Conservation (phyloP, 2,329 filamentous ascomycete species). For the Clarireedia paspali region DNA sequence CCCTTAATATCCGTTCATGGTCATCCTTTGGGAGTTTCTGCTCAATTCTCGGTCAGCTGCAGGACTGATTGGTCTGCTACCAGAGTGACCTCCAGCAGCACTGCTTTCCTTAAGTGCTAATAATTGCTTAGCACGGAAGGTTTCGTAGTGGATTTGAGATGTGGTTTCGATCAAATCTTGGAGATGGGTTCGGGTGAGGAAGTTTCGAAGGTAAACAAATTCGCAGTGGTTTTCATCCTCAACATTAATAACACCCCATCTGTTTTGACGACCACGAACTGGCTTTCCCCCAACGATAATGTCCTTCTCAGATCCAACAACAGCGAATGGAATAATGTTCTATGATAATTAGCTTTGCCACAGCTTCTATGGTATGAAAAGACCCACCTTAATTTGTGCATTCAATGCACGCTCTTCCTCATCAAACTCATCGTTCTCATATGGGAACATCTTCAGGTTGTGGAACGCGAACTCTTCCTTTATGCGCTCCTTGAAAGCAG, state of each 20-base stretch:
- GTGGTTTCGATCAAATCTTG: constrained; percentile 99
- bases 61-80: constrained; percentile 90
- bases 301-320: constrained; percentile 95
- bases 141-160: constrained; percentile 99
- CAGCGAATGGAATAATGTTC: constrained; percentile 93
- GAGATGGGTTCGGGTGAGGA: constrained; percentile 94
- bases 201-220: constrained; percentile 97
- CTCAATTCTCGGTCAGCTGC: constrained; percentile 91
- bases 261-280: constrained; percentile 95
- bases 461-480: constrained; percentile 99
- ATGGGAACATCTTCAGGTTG: constrained; percentile 99
- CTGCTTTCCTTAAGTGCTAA: constrained; percentile 97
- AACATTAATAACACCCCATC: constrained; percentile 99
- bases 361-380: background rate
- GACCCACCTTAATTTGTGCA: constrained; percentile 83
- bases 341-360: constrained; percentile 36
- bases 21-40: constrained; percentile 93
- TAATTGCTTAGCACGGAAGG: constrained; percentile 98
- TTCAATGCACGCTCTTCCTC: constrained; percentile 93
- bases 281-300: constrained; percentile 97
- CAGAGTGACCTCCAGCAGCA: constrained; percentile 59
- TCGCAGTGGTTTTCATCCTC: constrained; percentile 99
- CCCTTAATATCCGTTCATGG: constrained; percentile 93
- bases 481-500: constrained; percentile 96
- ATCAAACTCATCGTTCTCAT: constrained; percentile 98